Conservation (phyloP, 345 rosid species). For the Populus alba region DNA sequence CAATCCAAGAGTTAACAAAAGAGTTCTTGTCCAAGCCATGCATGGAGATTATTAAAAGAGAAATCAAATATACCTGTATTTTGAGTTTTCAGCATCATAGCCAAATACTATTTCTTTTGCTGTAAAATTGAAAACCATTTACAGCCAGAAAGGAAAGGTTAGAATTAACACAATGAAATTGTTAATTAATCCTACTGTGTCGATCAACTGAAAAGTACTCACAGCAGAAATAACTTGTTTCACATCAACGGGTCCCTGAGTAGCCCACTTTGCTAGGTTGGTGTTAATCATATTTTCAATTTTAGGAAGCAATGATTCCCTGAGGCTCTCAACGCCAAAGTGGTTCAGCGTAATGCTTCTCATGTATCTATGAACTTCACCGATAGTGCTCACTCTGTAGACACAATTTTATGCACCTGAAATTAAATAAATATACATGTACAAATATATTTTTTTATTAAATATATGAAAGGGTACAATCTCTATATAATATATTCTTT, state of each 20-base stretch:
- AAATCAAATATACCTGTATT: slow-evolving; percentile 12
- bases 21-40: too few relatives aligned
- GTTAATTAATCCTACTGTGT: too few relatives aligned
- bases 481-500: too few relatives aligned
- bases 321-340: slow-evolving; percentile 21
- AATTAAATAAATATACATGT: too few relatives aligned
- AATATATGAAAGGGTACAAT: too few relatives aligned
- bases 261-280: slow-evolving; percentile 1
- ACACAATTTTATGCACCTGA: too few relatives aligned
- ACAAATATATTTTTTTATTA: too few relatives aligned
- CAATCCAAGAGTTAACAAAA: too few relatives aligned
- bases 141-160: neutral
- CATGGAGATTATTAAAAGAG: too few relatives aligned
- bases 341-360: slow-evolving; percentile 4
- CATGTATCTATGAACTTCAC: slow-evolving; percentile 11
- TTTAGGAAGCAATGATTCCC: slow-evolving; percentile 10
- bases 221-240: neutral
- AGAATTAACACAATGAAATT: neutral
- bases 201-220: neutral
- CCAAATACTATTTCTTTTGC: slow-evolving; percentile 22
- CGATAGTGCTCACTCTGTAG: neutral
- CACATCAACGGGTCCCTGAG: neutral
- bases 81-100: slow-evolving; percentile 11
- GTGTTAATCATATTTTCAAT: slow-evolving; percentile 14
- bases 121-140: slow-evolving; percentile 28